Base-by-base conservation (phyloP, 2,329 filamentous ascomycete genomes). In the Seiridium unicorne region DNA sequence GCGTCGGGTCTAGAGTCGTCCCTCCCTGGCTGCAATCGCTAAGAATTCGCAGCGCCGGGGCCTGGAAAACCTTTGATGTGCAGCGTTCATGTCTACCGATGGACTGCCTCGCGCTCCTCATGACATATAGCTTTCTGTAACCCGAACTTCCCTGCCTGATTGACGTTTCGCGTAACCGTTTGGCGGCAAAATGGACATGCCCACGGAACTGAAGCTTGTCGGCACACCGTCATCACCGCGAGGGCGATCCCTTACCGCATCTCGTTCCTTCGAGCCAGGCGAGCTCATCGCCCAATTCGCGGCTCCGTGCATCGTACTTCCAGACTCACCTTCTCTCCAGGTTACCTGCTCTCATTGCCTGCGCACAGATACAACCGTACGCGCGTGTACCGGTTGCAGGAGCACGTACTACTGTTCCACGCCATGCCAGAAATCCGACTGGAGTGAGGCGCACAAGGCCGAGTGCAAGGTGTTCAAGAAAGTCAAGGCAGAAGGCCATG, bases 351-450 rank as follows among this genome's bases (percentile, higher is more conserved):
- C 78, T 62, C 72, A 79, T 73, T 86, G 84, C 70, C 75, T 85
- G 35, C 44, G 57, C 46, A 48, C 56, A 51, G 66, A 49, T 59
- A 59, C 38, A 67, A 68, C 32, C 68, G 44, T 51, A 46, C 36
- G 69, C 32, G 75, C 77, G 31, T 89, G 86, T 71, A 79, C 80
- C 0, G 80, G 76, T 54, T 89, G 86, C 73, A 78, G 75, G 35
- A 75, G 79, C 1, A 77, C 79, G 3, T 77, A 74, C 34, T 89
- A 89, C 76, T 89, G 86, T 73, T 75, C 76, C 55, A 59, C 73
- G 6, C 64, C 68, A 4, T 89, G 86, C 72, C 86, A 89, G 72
- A 73, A 74, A 32, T 73, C 77, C 2, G 79, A 83, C 68, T 88
- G 86, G 85, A 70, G 70, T 6, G 68, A 70, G 1, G 74, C 77